phyloP scores from a whole-genome alignment of 495 filamentous ascomycete species.

The Aspergillus cristatus region DNA sequence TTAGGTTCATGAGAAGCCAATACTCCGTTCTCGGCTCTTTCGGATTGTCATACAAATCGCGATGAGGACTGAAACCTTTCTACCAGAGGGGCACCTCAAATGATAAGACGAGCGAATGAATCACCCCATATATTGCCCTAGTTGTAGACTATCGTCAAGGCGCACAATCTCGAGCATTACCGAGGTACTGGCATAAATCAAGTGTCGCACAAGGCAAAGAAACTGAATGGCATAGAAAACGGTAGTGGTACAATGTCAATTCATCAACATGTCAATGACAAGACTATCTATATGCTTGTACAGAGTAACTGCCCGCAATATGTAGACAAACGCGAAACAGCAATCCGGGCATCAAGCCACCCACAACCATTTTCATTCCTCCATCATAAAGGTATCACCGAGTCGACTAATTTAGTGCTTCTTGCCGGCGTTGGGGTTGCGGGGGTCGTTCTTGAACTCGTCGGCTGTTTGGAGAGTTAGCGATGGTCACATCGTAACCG shows the following conservation, averaged over 20 bases:
- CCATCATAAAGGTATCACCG: constrained; percentile 6
- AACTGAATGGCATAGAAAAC: background rate
- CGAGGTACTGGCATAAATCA: too few relatives aligned
- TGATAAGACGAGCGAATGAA: too few relatives aligned
- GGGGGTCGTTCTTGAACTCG: constrained; percentile 92
- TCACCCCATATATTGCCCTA: too few relatives aligned
- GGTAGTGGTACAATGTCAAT: constrained; percentile 37
- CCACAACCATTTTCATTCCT: constrained; percentile 4
- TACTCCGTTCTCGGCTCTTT: too few relatives aligned
- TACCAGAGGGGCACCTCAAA: too few relatives aligned
- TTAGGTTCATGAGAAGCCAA: too few relatives aligned
- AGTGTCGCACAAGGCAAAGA: background rate
- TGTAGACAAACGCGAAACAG: constrained; percentile 18
- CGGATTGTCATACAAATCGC: too few relatives aligned
- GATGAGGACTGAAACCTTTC: too few relatives aligned
- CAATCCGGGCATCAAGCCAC: constrained; percentile 14
- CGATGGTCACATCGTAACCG: background rate
- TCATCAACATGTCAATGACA: constrained; percentile 32
- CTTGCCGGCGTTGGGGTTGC: constrained; percentile 69
- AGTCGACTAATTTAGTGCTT: constrained; percentile 26
- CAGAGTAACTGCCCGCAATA: constrained; percentile 29
- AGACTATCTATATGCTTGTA: constrained; percentile 39
- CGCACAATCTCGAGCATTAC: too few relatives aligned
- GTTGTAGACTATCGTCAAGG: too few relatives aligned
- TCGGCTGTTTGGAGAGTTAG: constrained; percentile 50